A percentile compares a stretch with the other conserved stretches of the same genome.
phyloP scores from a whole-genome alignment of 306 rosid species.

The Casuarina equisetifolia region DNA sequence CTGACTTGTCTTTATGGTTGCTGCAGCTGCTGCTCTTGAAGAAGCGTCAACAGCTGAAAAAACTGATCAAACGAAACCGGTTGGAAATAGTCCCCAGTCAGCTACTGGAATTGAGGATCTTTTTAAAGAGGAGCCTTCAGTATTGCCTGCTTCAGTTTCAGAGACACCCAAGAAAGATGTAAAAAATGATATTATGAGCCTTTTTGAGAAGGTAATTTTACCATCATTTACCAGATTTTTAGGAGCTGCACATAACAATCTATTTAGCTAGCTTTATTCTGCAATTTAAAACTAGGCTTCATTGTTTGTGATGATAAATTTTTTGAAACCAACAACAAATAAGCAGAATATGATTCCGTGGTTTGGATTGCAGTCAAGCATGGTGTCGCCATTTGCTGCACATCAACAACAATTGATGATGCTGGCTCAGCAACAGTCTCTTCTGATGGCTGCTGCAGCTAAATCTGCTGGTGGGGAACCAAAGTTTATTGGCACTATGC shows the following conservation, averaged over 20 bases:
- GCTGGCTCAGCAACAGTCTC: constrained; percentile 91
- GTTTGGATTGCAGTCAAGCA: constrained; percentile 66
- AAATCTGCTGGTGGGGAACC: constrained; percentile 60
- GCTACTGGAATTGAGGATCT: constrained; percentile 82
- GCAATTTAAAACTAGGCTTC: background rate
- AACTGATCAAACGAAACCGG: constrained; percentile 48
- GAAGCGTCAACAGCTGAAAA: constrained; percentile 60
- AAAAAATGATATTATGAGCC: constrained; percentile 96
- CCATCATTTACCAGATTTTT: constrained; percentile 15
- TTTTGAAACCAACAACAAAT: background rate
- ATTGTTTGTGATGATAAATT: background rate
- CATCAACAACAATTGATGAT: constrained; percentile 96
- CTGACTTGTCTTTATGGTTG: constrained; percentile 29
- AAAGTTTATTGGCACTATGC: constrained; percentile 43
- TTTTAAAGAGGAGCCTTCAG: constrained; percentile 57
- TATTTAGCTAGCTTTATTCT: background rate
- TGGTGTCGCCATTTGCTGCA: constrained; percentile 83
- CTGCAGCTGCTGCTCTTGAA: constrained; percentile 88
- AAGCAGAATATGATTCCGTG: constrained; percentile 23
- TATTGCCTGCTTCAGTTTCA: constrained; percentile 45
- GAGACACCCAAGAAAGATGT: constrained; percentile 73
- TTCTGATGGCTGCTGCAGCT: constrained; percentile 83
- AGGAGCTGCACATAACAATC: constrained; percentile 3
- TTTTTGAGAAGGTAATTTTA: constrained; percentile 83
- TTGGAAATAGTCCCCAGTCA: constrained; percentile 47